Percentiles rank a stretch among this genome's conserved stretches.
Conservation (phyloP, 2,329 filamentous ascomycete genomes). For the Ceratocystis cacaofunesta region DNA sequence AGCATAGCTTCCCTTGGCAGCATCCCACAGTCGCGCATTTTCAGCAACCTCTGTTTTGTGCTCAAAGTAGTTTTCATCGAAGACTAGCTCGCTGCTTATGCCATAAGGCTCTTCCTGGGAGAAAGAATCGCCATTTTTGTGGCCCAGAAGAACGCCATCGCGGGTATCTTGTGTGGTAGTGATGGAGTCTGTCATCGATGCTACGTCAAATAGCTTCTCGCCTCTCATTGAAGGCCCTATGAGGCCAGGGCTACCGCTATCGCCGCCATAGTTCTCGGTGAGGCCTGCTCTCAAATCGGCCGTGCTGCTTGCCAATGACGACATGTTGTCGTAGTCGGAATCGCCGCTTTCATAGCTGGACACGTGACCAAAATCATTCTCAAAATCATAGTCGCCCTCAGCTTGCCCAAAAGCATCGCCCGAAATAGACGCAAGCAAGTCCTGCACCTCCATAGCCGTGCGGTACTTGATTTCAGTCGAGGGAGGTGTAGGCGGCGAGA, state of each 20-base stretch:
- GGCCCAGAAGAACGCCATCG: slow-evolving; percentile 26
- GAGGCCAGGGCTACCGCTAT: neutral
- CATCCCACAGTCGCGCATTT: slow-evolving; percentile 68
- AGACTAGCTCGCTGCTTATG: slow-evolving; percentile 41
- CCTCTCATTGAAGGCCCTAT: slow-evolving; percentile 1
- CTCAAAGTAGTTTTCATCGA: slow-evolving; percentile 67
- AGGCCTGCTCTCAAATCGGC: slow-evolving; percentile 23
- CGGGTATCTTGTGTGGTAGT: slow-evolving; percentile 23
- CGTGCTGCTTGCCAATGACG: slow-evolving; percentile 16
- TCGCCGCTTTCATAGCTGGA: slow-evolving; percentile 33
- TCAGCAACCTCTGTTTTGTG: slow-evolving; percentile 44
- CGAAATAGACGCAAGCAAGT: slow-evolving; percentile 80
- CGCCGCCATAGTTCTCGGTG: slow-evolving; percentile 18
- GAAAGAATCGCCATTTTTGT: neutral
- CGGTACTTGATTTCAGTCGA: slow-evolving; percentile 74
- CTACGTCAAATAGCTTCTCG: slow-evolving; percentile 36
- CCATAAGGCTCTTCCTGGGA: slow-evolving; percentile 25
- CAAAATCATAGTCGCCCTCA: slow-evolving; percentile 47
- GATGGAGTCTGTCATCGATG: slow-evolving; percentile 20
- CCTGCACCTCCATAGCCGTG: slow-evolving; percentile 71
- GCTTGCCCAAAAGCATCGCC: slow-evolving; percentile 62
- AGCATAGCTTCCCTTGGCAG: slow-evolving; percentile 59
- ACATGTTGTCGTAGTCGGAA: slow-evolving; percentile 21
- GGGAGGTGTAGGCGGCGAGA: slow-evolving; percentile 71
- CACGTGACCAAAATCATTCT: slow-evolving; percentile 45